A percentile compares a stretch with the other conserved stretches of the same genome.
These are phyloP conservation scores for Pholiota conissans DNA, from an alignment of 768 basidiomycete genomes.

Conservation along the genomic window DNA sequence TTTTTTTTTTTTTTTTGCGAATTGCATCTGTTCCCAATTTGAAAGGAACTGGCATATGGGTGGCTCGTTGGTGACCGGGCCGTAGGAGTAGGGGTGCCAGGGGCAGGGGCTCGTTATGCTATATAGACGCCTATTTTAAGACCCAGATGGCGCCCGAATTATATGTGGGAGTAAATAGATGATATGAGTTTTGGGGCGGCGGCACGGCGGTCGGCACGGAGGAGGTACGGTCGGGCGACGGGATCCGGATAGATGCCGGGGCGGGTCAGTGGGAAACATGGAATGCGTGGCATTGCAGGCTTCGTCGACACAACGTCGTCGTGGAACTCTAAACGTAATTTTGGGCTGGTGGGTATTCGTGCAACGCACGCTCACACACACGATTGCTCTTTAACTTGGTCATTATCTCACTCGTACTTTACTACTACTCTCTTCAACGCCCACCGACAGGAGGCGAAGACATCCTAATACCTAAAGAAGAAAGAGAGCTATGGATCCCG, in stretches of 20 bases:
- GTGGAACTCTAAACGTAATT: neutral
- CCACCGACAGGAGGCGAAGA: too few species aligned
- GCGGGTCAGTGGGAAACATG: neutral
- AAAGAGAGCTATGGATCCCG: neutral
- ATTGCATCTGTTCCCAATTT: too few species aligned
- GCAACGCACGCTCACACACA: neutral
- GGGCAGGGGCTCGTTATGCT: neutral
- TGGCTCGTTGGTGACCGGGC: neutral
- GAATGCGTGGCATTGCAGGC: neutral
- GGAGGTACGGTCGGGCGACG: neutral
- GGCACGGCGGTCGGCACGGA: neutral
- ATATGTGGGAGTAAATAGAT: neutral
- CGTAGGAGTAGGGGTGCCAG: too few species aligned
- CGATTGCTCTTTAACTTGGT: too few species aligned
- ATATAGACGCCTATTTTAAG: neutral
- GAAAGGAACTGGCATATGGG: neutral
- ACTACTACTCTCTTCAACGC: too few species aligned
- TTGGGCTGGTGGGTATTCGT: neutral
- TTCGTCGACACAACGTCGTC: neutral
- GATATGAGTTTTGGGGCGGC: neutral
- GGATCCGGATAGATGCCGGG: neutral
- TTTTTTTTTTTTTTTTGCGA: too few species aligned
- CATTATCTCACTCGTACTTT: too few species aligned
- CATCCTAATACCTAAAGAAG: neutral
- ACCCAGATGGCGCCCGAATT: constrained; percentile 28